phyloP scores from a whole-genome alignment of 768 basidiomycete species.

The Piloderma croceum region DNA sequence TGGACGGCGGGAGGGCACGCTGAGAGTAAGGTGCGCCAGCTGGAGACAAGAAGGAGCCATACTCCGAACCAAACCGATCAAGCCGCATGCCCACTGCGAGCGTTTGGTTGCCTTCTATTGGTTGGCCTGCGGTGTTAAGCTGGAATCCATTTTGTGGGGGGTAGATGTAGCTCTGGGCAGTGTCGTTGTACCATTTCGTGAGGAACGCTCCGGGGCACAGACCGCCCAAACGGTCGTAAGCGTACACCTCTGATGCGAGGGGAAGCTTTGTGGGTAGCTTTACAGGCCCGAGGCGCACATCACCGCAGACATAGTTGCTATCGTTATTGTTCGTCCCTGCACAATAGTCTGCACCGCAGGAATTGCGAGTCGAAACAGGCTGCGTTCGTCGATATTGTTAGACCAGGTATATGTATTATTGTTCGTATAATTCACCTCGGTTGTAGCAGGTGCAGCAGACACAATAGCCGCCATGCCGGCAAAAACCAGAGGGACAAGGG shows the following conservation, averaged over 20 bases:
- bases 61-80: slow-evolving; percentile 10
- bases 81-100: slow-evolving; percentile 5
- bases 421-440: no score
- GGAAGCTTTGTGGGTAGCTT: neutral
- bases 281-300: neutral
- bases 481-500: no score
- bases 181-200: slow-evolving; percentile 1
- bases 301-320: neutral
- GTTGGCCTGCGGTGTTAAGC: neutral
- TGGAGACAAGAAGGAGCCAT: slow-evolving; percentile 7
- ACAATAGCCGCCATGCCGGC: no score
- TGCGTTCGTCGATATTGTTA: no score
- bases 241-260: neutral
- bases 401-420: no score
- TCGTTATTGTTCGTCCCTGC: no score
- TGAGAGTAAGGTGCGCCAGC: slow-evolving; percentile 8
- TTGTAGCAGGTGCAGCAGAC: no score
- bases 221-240: slow-evolving; percentile 9
- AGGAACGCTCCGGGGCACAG: slow-evolving; percentile 11
- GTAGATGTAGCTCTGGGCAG: neutral
- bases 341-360: no score
- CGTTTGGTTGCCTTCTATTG: slow-evolving; percentile 7
- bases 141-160: slow-evolving; percentile 6
- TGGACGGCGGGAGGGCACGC: slow-evolving; percentile 8
- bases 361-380: no score